Evolutionary conservation across 2,329 filamentous ascomycete genomes (phyloP), one percentile per base, ranked within the genome.

Genomic region (Penicillium sumatraense): DNA sequence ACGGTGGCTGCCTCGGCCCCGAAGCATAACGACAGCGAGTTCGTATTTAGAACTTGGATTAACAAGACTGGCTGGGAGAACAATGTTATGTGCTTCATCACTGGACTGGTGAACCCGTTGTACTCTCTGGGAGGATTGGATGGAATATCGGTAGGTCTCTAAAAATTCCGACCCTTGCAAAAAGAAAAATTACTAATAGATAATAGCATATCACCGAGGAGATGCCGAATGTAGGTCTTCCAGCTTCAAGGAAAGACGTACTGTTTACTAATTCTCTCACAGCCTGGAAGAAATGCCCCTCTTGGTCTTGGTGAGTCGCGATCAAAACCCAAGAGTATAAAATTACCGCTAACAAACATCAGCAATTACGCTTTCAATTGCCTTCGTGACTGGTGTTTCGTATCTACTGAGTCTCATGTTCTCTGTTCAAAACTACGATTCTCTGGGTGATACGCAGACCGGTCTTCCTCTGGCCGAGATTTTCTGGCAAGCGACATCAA

Each of bases 391-490:
- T 0, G 78, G 78, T 3, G 62, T 82, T 11, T 71, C 75, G n/a
- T 83, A 81, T 60, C 71, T 81, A 2, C 72, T 83, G 24, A 72
- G 74, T 7, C 76, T 84, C 47, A 82, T 83, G 74, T 83, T 81
- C 61, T 79, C 75, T 1, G 77, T 82, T 44, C 78, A 80, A 42
- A 75, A 82, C 60, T 80, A 80, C 47, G 64, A 72, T 36, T 72
- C 71, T 1, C 70, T 84, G 0, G 71, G 76, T 13, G 57, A 63
- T 41, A 67, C 67, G 2, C 59, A 56, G 4, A 73, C 69, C 3
- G 70, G 81, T 1, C 86, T 86, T 52, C 87, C 88, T 0, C 81
- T 90, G n/a, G 83, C 86, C 7, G 83, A 86, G 46, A 84, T 90
- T 49, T 90, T 89, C 68, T 78, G 67, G 14, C 83, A 86, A 62